These are phyloP conservation scores for Serendipita sp. DNA, from an alignment of 768 basidiomycete species.

Conservation along the genomic window DNA sequence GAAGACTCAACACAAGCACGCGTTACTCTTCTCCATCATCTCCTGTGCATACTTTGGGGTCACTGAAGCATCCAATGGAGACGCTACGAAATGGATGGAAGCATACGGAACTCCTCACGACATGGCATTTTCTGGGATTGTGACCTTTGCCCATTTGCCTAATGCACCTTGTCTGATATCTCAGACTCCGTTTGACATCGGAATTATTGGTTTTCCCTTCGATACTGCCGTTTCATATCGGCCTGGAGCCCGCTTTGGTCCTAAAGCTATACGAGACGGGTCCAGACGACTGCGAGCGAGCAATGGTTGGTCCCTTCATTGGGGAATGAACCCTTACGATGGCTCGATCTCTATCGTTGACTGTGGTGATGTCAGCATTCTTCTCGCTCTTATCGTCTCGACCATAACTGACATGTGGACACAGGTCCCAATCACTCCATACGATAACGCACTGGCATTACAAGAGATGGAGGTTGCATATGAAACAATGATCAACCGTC, in stretches of 20 bases:
- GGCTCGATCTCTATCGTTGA: slow-evolving; percentile 48
- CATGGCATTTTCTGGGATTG: slow-evolving; percentile 60
- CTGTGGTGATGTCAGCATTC: slow-evolving; percentile 64
- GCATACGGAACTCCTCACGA: slow-evolving; percentile 67
- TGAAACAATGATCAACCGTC: slow-evolving; percentile 49
- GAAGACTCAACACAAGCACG: no score
- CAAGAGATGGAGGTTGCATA: slow-evolving; percentile 83
- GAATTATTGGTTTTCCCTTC: slow-evolving; percentile 65
- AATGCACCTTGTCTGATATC: slow-evolving; percentile 57
- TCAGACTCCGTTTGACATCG: slow-evolving; percentile 48
- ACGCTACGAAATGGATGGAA: slow-evolving; percentile 29
- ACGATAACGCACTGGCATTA: slow-evolving; percentile 67
- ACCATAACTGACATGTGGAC: background rate
- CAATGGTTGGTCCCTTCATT: slow-evolving; percentile 52
- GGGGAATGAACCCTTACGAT: slow-evolving; percentile 50
- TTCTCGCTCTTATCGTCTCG: background rate
- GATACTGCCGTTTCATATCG: slow-evolving; percentile 62
- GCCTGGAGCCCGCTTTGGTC: slow-evolving; percentile 78
- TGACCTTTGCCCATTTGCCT: slow-evolving; percentile 69
- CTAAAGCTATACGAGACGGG: slow-evolving; percentile 67
- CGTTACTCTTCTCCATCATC: no score
- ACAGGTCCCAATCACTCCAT: slow-evolving; percentile 60
- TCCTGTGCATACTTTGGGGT: no score
- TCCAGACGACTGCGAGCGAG: slow-evolving; percentile 50
- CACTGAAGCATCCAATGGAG: background rate